Evolutionary conservation across 345 rosid species (phyloP).

Genomic region (Orychophragmus violaceus): DNA sequence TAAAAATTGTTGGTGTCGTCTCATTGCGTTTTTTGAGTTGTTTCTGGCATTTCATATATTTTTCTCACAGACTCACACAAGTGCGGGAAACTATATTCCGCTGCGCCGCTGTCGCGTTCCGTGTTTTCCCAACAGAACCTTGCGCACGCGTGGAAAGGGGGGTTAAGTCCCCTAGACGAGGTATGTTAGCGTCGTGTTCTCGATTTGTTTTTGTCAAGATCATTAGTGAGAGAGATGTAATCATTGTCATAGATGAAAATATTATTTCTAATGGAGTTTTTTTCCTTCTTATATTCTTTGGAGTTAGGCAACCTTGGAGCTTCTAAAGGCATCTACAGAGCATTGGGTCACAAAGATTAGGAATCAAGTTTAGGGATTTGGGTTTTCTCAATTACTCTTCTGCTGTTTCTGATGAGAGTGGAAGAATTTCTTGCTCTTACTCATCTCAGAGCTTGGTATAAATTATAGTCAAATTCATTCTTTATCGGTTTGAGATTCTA

Average conservation of each 20-base stretch:
- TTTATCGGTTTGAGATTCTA: background rate
- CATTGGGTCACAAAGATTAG: slow-evolving; percentile 51
- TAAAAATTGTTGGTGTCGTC: too few species aligned
- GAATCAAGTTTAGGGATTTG: slow-evolving; percentile 37
- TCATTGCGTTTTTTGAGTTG: too few species aligned
- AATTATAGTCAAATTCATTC: background rate
- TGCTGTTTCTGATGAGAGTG: slow-evolving; percentile 47
- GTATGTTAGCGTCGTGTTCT: slow-evolving; percentile 26
- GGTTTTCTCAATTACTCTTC: slow-evolving; percentile 43
- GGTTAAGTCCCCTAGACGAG: too few species aligned
- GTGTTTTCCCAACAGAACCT: too few species aligned
- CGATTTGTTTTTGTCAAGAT: background rate
- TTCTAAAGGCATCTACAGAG: slow-evolving; percentile 79
- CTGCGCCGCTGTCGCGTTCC: too few species aligned
- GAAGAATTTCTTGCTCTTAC: slow-evolving; percentile 42
- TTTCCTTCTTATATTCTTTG: background rate
- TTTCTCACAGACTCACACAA: too few species aligned
- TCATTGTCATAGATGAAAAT: background rate
- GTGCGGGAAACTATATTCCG: too few species aligned
- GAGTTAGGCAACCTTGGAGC: slow-evolving; percentile 88
- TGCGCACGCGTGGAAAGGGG: too few species aligned
- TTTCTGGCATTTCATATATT: too few species aligned
- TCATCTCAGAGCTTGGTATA: slow-evolving; percentile 52
- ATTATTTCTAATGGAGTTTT: background rate
- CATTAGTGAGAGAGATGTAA: slow-evolving; percentile 1